Evolutionary conservation across 306 rosid species (phyloP).

Genomic region (Pyrus betulifolia): DNA sequence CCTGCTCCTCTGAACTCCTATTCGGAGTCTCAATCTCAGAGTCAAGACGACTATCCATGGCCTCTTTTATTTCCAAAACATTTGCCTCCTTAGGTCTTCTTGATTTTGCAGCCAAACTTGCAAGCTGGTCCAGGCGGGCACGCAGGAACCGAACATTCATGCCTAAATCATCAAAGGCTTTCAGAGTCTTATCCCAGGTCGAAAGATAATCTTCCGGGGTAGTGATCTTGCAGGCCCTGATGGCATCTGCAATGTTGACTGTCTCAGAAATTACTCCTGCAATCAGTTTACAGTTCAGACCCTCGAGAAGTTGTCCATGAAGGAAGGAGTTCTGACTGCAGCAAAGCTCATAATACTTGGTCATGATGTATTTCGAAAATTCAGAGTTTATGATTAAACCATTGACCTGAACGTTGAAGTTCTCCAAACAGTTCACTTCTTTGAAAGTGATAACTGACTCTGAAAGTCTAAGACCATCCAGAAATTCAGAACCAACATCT

Average conservation of each 20-base stretch:
- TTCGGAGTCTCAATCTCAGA: conserved; percentile 6
- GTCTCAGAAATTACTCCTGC: conserved; percentile 51
- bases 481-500: conserved; percentile 1
- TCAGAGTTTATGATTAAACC: conserved; percentile 40
- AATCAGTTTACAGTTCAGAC: conserved; percentile 40
- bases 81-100: conserved; percentile 16
- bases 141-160: conserved; percentile 46
- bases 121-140: conserved; percentile 26
- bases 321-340: conserved; percentile 42
- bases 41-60: conserved; percentile 11
- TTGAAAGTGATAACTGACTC: conserved; percentile 18
- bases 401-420: conserved; percentile 34
- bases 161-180: conserved; percentile 39
- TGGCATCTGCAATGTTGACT: conserved; percentile 46
- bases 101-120: conserved; percentile 17
- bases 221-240: conserved; percentile 38
- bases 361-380: conserved; percentile 17
- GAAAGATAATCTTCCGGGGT: conserved; percentile 16
- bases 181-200: conserved; percentile 42
- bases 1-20: conserved; percentile 4
- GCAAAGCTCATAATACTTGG: conserved; percentile 51
- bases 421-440: conserved; percentile 29
- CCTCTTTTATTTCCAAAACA: conserved; percentile 10
- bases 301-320: conserved; percentile 36
- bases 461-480: conserved; percentile 22